Base-by-base conservation (phyloP, 495 filamentous ascomycete species). In the Penicillium crystallinum region DNA sequence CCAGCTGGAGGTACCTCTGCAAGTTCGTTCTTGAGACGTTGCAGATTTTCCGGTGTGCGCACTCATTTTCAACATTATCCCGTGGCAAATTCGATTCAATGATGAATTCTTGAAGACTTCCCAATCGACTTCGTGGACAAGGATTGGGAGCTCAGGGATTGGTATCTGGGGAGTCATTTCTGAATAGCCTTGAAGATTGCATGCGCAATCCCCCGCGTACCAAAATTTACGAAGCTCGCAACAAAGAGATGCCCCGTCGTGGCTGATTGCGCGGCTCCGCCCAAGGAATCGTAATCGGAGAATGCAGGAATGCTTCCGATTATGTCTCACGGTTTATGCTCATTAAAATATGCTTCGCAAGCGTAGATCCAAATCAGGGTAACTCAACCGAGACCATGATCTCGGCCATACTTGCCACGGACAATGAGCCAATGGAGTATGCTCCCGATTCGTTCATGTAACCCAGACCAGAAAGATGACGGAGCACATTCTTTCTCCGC, bases 231-330 rank as follows among this genome's bases (percentile, higher is more conserved):
- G 18, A 29, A 7, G 6, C 17, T 45, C 25, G 18, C 22, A 38
- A n/a, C 19, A 11, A 25, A 42, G 21, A 46, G 46, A 0, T 11
- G 2, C 12, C 18, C 14, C 3, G 18, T n/a, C 30, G n/a, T 22
- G 4, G 18, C 29, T 29, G 55, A 29, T 59, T 61, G 50, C 52
- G 58, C 48, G 56, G 53, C 54, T 41, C 49, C 14, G 17, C 3
- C 29, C 7, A 23, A 41, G 25, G 19, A 27, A 59, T 51, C 58
- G 52, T 51, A 46, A 56, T 49, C 30, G 43, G 31, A 45, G 57
- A 55, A 61, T 64, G 55, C 30, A 9, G 42, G 49, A 55, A 55
- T 53, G 52, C 22, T 2, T 38, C 43, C 1, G 23, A 44, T 52
- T 34, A 49, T 35, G 46, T 46, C 30, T 37, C 6, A 23, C n/a